Conservation (phyloP, 768 basidiomycete genomes). For the Termitomyces sp. region DNA sequence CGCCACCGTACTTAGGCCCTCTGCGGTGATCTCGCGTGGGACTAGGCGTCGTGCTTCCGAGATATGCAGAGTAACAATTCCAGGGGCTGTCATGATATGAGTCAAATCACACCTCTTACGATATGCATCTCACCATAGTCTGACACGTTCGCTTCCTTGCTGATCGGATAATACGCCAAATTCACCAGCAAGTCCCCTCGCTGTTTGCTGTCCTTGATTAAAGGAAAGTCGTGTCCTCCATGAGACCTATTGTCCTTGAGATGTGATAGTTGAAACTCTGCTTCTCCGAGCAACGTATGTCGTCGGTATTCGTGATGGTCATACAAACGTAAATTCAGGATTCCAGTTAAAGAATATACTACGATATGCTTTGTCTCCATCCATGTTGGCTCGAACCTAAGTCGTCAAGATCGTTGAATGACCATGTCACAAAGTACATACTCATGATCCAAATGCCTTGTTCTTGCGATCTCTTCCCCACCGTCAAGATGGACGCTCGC, state of each 20-base stretch:
- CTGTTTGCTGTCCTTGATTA: constrained; percentile 7
- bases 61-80: constrained; percentile 10
- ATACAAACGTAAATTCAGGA: constrained; percentile 8
- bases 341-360: constrained; percentile 9
- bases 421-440: constrained; percentile 2
- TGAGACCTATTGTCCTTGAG: constrained; percentile 6
- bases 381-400: constrained; percentile 20
- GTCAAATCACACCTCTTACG: not conserved
- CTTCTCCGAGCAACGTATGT: constrained; percentile 9
- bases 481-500: constrained; percentile 9
- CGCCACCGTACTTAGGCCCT: not conserved
- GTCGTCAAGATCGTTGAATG: not conserved
- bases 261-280: constrained; percentile 4
- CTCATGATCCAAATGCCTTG: constrained; percentile 13
- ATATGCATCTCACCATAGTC: not conserved
- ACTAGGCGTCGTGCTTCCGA: constrained; percentile 4
- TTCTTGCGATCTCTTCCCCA: constrained; percentile 6
- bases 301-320: constrained; percentile 14
- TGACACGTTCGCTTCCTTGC: not conserved
- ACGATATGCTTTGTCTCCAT: constrained; percentile 19
- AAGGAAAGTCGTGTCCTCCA: constrained; percentile 6
- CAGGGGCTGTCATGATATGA: constrained; percentile 2
- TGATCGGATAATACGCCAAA: constrained; percentile 7
- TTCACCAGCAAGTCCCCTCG: constrained; percentile 12
- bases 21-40: not conserved